Conservation (phyloP, 257 asterid species). For the Petunia secreta region DNA sequence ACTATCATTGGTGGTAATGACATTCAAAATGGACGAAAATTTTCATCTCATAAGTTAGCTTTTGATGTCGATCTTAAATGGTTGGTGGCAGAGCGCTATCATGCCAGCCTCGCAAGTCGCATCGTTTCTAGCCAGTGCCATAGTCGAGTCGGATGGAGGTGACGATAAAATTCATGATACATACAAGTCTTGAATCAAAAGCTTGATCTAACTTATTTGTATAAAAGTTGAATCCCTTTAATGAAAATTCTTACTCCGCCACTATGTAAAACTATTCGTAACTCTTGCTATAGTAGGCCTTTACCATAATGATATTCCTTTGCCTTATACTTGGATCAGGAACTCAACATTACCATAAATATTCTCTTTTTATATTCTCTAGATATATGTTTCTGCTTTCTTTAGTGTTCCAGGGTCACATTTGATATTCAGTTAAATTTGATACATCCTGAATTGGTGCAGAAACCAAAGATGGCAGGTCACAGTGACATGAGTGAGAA, state of each 20-base stretch:
- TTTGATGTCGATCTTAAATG: no score
- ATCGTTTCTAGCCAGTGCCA: constrained; percentile 32
- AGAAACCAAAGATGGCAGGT: constrained; percentile 55
- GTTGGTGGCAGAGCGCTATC: no score
- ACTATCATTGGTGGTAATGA: constrained; percentile 20
- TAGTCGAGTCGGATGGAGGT: constrained; percentile 29
- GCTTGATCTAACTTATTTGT: no score
- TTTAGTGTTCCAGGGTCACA: not conserved
- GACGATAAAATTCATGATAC: no score
- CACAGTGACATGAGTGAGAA: constrained; percentile 55
- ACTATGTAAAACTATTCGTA: no score
- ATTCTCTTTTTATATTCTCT: not conserved
- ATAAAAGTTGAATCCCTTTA: no score
- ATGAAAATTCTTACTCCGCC: no score
- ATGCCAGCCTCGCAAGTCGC: no score
- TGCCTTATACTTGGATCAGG: not conserved
- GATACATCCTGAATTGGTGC: constrained; percentile 36
- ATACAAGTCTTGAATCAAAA: no score
- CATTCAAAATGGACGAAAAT: constrained; percentile 24
- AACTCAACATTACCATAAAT: not conserved
- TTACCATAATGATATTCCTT: not conserved
- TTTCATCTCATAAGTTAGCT: no score
- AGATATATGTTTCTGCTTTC: not conserved
- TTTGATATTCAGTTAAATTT: not conserved
- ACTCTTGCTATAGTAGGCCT: constrained; percentile 49